These are phyloP conservation scores for Penicillium parvum DNA, from an alignment of 495 filamentous ascomycete genomes.

Conservation along the genomic window DNA sequence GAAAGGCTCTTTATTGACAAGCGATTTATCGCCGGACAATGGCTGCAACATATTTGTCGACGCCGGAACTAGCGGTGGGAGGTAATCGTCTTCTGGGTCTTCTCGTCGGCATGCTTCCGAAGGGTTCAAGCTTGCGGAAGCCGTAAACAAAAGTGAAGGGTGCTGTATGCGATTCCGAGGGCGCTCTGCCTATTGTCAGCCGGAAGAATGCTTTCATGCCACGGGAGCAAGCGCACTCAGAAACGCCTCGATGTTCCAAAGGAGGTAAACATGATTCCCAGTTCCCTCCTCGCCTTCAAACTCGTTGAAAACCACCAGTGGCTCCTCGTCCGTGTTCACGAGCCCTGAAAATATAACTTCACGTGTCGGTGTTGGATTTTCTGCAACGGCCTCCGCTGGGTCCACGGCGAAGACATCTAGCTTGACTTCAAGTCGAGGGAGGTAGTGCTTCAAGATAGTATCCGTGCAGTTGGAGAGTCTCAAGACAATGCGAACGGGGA, in stretches of 20 bases:
- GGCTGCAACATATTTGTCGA: constrained; percentile 80
- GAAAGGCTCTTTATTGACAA: constrained; percentile 62
- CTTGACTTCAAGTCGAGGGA: constrained; percentile 60
- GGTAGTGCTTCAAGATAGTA: constrained; percentile 51
- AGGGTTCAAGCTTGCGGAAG: constrained; percentile 63
- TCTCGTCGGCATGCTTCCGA: constrained; percentile 46
- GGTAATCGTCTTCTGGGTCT: constrained; percentile 61
- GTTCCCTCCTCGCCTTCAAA: constrained; percentile 50
- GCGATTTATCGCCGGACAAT: constrained; percentile 62
- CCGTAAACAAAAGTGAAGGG: constrained; percentile 70
- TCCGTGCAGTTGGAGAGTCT: constrained; percentile 61
- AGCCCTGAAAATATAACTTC: constrained; percentile 64
- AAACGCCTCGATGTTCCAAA: constrained; percentile 78
- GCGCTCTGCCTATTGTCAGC: constrained; percentile 43
- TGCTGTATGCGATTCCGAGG: constrained; percentile 75
- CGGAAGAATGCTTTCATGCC: background rate
- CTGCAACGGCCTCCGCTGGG: constrained; percentile 42
- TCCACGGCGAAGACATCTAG: constrained; percentile 71
- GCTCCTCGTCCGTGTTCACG: constrained; percentile 56
- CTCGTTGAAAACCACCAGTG: constrained; percentile 55
- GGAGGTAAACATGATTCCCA: constrained; percentile 59
- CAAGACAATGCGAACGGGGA: constrained; percentile 68
- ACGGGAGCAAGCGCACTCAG: constrained; percentile 44
- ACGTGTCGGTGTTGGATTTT: constrained; percentile 47
- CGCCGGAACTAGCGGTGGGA: constrained; percentile 68